These are phyloP conservation scores for Xylariaceae sp. DNA, from an alignment of 2,329 filamentous ascomycete genomes.

Conservation along the genomic window DNA sequence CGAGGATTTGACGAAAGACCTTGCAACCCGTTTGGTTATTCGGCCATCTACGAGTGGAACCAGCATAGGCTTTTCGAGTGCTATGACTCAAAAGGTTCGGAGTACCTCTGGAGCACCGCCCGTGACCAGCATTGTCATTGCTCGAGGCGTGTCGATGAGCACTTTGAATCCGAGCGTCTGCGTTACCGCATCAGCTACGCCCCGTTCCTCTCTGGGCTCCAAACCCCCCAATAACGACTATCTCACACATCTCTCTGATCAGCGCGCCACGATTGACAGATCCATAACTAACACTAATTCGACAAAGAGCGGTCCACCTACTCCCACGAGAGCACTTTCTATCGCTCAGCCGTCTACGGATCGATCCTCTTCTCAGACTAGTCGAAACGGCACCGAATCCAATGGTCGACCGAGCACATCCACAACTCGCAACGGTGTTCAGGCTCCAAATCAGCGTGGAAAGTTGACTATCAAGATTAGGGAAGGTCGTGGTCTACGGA, in stretches of 20 bases:
- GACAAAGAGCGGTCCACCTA: constrained; percentile 87
- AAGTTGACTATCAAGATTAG: constrained; percentile 85
- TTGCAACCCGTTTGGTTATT: constrained; percentile 32
- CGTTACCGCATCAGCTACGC: constrained; percentile 46
- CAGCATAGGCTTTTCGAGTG: constrained; percentile 41
- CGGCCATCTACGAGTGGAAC: constrained; percentile 34
- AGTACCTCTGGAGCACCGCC: constrained; percentile 49
- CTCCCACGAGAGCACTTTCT: constrained; percentile 83
- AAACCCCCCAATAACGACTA: constrained; percentile 34
- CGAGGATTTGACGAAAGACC: constrained; percentile 32
- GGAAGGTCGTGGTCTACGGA: constrained; percentile 76
- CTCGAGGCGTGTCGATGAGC: constrained; percentile 58
- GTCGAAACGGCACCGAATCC: constrained; percentile 39
- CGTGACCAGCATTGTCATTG: constrained; percentile 59
- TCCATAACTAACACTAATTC: constrained; percentile 77
- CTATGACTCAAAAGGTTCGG: constrained; percentile 38
- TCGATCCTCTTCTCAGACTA: constrained; percentile 29
- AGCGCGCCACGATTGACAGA: constrained; percentile 61
- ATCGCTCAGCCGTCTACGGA: constrained; percentile 47
- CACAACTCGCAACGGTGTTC: constrained; percentile 44
- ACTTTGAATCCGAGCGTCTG: constrained; percentile 62
- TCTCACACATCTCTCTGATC: constrained; percentile 36
- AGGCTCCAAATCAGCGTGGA: constrained; percentile 70
- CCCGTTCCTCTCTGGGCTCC: constrained; percentile 46
- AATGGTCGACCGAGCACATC: constrained; percentile 51